phyloP scores from a whole-genome alignment of 208 protist species.

The Trypanosoma congolense region DNA sequence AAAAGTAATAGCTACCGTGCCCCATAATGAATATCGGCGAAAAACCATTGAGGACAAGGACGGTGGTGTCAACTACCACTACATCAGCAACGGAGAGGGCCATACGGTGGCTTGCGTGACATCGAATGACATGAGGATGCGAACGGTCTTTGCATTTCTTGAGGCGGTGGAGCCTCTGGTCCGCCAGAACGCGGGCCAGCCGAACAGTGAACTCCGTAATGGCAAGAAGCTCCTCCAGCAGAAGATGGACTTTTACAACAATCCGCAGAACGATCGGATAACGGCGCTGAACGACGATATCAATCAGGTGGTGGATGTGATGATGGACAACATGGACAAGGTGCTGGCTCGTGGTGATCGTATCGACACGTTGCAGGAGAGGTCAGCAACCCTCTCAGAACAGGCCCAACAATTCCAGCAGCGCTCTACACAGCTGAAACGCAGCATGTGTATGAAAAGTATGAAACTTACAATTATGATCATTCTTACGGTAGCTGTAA shows the following conservation, averaged over 20 bases:
- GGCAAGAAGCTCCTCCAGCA: constrained; percentile 89
- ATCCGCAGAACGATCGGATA: constrained; percentile 90
- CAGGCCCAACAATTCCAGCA: constrained; percentile 84
- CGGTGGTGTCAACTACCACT: constrained; percentile 87
- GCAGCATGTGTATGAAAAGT: constrained; percentile 88
- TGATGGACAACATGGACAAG: constrained; percentile 93
- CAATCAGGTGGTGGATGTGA: constrained; percentile 89
- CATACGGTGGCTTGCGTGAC: constrained; percentile 85
- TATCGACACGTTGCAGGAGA: constrained; percentile 85
- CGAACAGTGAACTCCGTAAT: constrained; percentile 73
- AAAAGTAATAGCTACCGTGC: constrained; percentile 84
- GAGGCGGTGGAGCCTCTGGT: constrained; percentile 87
- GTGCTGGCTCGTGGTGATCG: constrained; percentile 83
- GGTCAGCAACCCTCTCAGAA: constrained; percentile 71
- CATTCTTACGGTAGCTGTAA: constrained; percentile 42
- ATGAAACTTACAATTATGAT: constrained; percentile 88
- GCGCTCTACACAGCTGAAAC: constrained; percentile 82
- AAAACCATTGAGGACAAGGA: constrained; percentile 90
- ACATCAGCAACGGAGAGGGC: constrained; percentile 88
- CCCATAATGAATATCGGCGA: constrained; percentile 78
- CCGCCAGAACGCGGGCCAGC: constrained; percentile 34
- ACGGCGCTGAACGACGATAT: constrained; percentile 85
- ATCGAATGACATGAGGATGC: constrained; percentile 86
- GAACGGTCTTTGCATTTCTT: constrained; percentile 87
- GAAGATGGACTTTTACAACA: constrained; percentile 93